Evolutionary conservation across 306 rosid species (phyloP), one percentile per base, ranked within the genome.

Genomic region (Lathyrus sativus): DNA sequence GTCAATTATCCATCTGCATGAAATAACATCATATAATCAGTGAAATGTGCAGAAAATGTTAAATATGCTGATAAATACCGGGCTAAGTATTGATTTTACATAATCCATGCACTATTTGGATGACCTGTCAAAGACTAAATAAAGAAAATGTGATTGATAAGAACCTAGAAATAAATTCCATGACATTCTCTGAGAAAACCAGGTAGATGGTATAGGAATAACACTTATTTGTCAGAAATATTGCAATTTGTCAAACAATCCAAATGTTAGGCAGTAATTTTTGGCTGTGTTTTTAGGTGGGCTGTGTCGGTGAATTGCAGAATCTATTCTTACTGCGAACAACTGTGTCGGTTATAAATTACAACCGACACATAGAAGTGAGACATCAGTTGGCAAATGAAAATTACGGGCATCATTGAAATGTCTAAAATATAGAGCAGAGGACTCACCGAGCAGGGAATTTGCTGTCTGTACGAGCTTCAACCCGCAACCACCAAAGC

Each of bases 401-500:
- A 49, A 70, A 44, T 54, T 54, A 41, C 24, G 53, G 42, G 41
- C 48, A 37, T 31, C n/a, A 15, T 55, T 18, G 35, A 57, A 69
- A 28, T 6, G 54, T 62, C 15, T 1, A 58, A 58, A 39, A 42
- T 51, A 39, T 63, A 72, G 69, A 71, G 62, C 58, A 59, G 73
- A 76, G 15, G 73, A 78, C 85, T 76, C 48, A 91, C 99, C 84
- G 83, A 54, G 91, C 78, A 84, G 99, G 99, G 66, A 95, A 95
- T 81, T 88, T 95, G 87, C 99, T 95, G 79, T 95, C 99, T 2
- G 87, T 81, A 50, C 99, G 99, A 65, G 97, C 99, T 88, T 95
- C 97, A 78, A 91, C 99, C 11, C 99, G 91, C 45, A 95, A 78
- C 99, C 97, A 95, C 97, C 97, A 95, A 28, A 95, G 84, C 80